Base-by-base conservation (phyloP, 2,329 filamentous ascomycete genomes). In the Phyllosticta paracitricarpa region DNA sequence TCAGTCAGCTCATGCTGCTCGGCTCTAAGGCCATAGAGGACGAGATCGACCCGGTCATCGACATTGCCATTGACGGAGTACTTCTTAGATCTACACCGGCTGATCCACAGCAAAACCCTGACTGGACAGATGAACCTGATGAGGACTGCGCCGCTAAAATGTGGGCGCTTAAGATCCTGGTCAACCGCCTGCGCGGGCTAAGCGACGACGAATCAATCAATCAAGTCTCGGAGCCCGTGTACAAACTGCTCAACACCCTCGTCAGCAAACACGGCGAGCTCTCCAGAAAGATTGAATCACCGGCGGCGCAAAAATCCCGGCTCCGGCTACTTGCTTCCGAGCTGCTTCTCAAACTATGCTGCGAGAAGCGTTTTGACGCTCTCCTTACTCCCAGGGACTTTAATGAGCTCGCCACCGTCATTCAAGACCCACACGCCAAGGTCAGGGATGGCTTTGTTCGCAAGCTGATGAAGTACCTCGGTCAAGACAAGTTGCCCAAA, bases 401-500 rank as follows among this genome's bases (percentile, higher is more conserved):
- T 76, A 90, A 96, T 70, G 81, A 84, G 28, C 81, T 99, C 10
- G 88, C 91, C 0, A 82, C 89, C 63, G 83, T 96, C 12, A 84
- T 89, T 2, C 93, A 97, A 71, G 92, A 97, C 69, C 80, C 81
- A 5, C 81, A 89, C 57, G 77, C 83, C 1, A 82, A 87, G 65
- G 91, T 97, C 28, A 87, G 94, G 35, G 83, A 82, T 55, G 84
- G 83, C 1, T 97, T 99, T 68, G 81, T 94, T 59, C 85, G 86
- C 68, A 91, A 92, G 67, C 78, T 99, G 51, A 94, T 96, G 75
- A 97, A 96, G 75, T 93, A 96, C 69, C 83, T 97, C 4, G 88
- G 89, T 9, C 84, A 88, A 59, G 83, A 82, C 61, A 85, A 82
- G 66, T 80, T 96, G 2, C 81, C 84, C 1, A 78, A 82, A 12